Base-by-base conservation (phyloP, 1,139 yeast genomes). In the Arxiozyma slooffiae region DNA sequence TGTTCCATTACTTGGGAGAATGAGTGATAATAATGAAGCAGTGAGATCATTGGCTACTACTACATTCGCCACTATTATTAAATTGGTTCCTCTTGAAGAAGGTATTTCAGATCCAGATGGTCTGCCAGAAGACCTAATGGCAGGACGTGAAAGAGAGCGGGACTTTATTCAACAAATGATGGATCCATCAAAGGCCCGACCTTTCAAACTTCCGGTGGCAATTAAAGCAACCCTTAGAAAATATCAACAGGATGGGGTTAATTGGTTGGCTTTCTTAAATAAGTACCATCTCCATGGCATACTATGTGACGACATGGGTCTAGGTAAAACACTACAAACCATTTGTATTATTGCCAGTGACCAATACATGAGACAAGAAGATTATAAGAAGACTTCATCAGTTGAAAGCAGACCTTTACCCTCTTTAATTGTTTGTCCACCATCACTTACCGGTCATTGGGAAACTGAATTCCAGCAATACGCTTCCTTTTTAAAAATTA, bases 231-330 rank as follows among this genome's bases (percentile, higher is more conserved):
- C 95, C 1, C 75, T 94, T 58, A 81, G 98, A 68, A 86, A 87
- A 58, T 94, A 94, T 64, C 99, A 94, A 70, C 97, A 92, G 67
- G 97, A 94, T 57, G 99, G 99, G 67, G 95, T 94, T 43, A 94
- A 92, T 66, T 94, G 99, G 99, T 74, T 94, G 51, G 96, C 96
- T 17, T 94, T 94, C 65, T 76, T 94, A 62, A 94, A 92, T 71
- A 87, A 87, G 63, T 94, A 94, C 63, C 96, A 92, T 67, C 73
- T 94, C 48, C 98, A 94, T 70, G 99, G 98, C 48, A 89, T 94
- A 61, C 73, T 94, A 48, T 92, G 98, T 79, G 99, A 94, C 68
- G 99, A 94, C 79, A 94, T 94, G 99, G 99, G 99, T 14, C 76
- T 94, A 39, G 99, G 99, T 52, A 94, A 94, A 66, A 94, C 99